phyloP scores from a whole-genome alignment of 2,329 filamentous ascomycete species.

The Penicillium sp. region DNA sequence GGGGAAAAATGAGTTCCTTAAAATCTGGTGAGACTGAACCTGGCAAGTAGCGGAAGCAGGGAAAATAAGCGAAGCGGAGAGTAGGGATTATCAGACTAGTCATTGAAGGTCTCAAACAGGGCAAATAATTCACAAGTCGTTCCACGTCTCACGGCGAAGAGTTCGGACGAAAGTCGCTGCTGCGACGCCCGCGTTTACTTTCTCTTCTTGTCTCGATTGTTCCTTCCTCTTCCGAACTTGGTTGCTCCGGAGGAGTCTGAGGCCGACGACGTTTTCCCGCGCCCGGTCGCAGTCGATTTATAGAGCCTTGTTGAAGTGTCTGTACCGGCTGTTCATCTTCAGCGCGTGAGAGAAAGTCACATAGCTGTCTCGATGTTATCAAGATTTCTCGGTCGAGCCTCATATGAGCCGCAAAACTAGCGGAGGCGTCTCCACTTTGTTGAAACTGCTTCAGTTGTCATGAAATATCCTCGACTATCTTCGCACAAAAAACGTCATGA shows the following conservation, averaged over 20 bases:
- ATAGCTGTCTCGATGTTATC: conserved; percentile 12
- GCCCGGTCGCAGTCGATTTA: not conserved
- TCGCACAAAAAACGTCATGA: not conserved
- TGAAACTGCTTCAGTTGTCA: not conserved
- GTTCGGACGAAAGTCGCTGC: not conserved
- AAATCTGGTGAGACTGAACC: not conserved
- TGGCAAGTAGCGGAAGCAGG: not conserved
- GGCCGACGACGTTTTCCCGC: conserved; percentile 1
- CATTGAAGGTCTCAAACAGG: not conserved
- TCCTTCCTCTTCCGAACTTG: conserved; percentile 3
- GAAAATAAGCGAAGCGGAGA: not conserved
- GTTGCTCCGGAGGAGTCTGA: conserved; percentile 1
- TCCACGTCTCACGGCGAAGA: not conserved
- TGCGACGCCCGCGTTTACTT: not conserved
- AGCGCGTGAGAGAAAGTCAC: conserved; percentile 11
- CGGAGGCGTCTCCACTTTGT: not conserved
- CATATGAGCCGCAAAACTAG: not conserved
- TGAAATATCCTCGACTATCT: conserved; percentile 1
- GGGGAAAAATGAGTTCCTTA: too few species aligned
- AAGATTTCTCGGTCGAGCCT: conserved; percentile 6
- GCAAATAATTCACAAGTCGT: not conserved
- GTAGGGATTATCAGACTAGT: not conserved
- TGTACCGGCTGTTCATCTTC: not conserved
- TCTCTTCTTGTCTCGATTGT: not conserved
- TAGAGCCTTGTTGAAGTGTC: not conserved